Evolutionary conservation across 148 eudicot species (phyloP).

Genomic region (Nepenthes gracilis): DNA sequence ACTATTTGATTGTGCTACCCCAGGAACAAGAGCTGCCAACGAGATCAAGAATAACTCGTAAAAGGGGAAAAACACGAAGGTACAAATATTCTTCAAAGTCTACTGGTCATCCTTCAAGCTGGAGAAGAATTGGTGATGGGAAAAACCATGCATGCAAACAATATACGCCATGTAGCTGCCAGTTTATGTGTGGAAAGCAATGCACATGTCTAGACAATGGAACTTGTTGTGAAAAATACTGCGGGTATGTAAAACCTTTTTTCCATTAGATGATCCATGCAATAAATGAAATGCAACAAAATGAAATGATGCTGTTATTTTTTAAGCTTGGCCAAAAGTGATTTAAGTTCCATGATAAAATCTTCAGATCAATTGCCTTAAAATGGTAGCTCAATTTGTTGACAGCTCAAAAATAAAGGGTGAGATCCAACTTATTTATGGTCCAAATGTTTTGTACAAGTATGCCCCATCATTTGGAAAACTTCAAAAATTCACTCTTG

Average conservation of each 20-base stretch:
- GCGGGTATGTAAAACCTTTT: constrained; percentile 45
- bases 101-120: constrained; percentile 69
- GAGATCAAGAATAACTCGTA: constrained; percentile 59
- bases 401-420: no score
- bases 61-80: constrained; percentile 64
- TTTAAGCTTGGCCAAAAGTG: no score
- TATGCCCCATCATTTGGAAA: no score
- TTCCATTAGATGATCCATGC: neutral
- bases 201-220: constrained; percentile 72
- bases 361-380: no score
- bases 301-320: no score
- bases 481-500: no score
- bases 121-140: constrained; percentile 69
- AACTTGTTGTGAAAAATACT: constrained; percentile 90
- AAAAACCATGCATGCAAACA: constrained; percentile 51
- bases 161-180: constrained; percentile 74
- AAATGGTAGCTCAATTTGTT: no score
- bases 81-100: constrained; percentile 75
- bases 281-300: no score
- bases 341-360: no score
- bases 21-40: constrained; percentile 44
- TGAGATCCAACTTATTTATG: no score
- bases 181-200: constrained; percentile 69
- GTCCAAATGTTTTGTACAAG: no score
- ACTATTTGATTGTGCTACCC: constrained; percentile 1